These are phyloP conservation scores for Pestalotiopsis sp. DNA, from an alignment of 2,329 filamentous ascomycete species.

Conservation along the genomic window DNA sequence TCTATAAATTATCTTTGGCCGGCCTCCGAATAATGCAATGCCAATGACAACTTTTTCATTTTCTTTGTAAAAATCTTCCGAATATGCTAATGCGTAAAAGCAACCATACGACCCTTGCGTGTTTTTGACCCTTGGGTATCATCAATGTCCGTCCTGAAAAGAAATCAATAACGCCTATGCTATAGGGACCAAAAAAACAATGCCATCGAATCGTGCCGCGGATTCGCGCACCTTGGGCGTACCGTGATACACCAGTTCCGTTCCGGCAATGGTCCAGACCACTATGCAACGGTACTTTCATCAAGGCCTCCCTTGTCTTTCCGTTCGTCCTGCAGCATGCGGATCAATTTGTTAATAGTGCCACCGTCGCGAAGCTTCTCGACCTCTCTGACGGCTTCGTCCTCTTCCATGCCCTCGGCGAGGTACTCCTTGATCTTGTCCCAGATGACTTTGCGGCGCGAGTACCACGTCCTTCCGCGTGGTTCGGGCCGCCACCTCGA, in stretches of 20 bases:
- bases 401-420: constrained; percentile 35
- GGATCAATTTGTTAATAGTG: constrained; percentile 39
- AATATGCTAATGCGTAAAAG: not conserved
- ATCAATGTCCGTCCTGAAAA: constrained; percentile 1
- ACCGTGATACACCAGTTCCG: not conserved
- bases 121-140: constrained; percentile 3
- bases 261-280: constrained; percentile 14
- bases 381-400: constrained; percentile 35
- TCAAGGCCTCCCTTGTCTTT: constrained; percentile 33
- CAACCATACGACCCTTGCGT: not conserved
- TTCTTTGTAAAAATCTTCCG: not conserved
- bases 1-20: not conserved
- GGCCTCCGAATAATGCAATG: not conserved
- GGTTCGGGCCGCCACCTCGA: constrained; percentile 39
- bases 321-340: constrained; percentile 36
- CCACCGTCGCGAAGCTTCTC: constrained; percentile 36
- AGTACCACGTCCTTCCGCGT: constrained; percentile 39
- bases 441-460: constrained; percentile 39
- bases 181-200: not conserved
- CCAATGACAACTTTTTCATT: not conserved
- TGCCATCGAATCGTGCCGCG: not conserved
- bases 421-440: constrained; percentile 40
- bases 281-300: constrained; percentile 25
- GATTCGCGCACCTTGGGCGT: not conserved
- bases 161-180: not conserved